phyloP scores from a whole-genome alignment of 139 green algal genomes.

The Chlorella sp. region DNA sequence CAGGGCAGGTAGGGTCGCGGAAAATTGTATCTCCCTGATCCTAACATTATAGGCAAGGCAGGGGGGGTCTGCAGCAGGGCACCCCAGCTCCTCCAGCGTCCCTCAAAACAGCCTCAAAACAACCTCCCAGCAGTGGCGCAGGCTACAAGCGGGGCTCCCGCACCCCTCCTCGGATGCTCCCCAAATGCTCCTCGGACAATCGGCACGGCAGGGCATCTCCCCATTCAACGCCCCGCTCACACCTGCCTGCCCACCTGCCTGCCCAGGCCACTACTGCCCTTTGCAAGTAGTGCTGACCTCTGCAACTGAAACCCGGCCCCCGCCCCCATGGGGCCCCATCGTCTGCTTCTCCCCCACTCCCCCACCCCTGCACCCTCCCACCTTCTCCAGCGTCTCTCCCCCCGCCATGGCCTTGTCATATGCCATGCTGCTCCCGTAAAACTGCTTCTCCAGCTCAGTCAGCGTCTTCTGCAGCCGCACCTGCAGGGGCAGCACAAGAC shows the following conservation, averaged over 20 bases:
- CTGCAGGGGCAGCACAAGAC: constrained; percentile 35
- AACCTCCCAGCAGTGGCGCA: background rate
- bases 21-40: too few species aligned
- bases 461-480: constrained; percentile 64
- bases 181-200: too few species aligned
- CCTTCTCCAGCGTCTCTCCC: constrained; percentile 18
- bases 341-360: background rate
- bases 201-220: too few species aligned
- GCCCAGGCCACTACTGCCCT: too few species aligned
- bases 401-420: constrained; percentile 62
- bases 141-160: too few species aligned
- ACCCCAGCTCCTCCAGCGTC: background rate
- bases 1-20: background rate
- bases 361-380: background rate
- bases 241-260: background rate
- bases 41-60: too few species aligned
- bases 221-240: too few species aligned
- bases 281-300: background rate
- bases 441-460: constrained; percentile 68
- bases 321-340: too few species aligned
- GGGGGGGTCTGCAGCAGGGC: background rate
- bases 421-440: constrained; percentile 65
- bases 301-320: background rate
- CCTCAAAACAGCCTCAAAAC: background rate
- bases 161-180: too few species aligned